Base-by-base conservation (phyloP, 768 basidiomycete genomes). In the Tulasnella sp. region DNA sequence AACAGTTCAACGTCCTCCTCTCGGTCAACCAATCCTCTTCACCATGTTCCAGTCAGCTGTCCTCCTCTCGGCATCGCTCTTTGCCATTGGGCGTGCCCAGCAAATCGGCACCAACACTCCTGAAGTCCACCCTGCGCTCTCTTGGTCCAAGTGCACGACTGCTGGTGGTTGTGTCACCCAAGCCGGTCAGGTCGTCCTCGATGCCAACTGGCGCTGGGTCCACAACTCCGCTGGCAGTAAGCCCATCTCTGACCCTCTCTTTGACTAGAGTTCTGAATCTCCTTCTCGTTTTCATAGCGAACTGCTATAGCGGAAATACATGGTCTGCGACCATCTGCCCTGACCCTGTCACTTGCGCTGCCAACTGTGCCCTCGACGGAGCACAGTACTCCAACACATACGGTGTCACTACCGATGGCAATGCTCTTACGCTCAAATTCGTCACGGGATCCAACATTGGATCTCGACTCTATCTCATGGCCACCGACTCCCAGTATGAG, bases 271-370 rank as follows among this genome's bases (percentile, higher is more conserved):
- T n/a, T n/a, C n/a, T n/a, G n/a, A n/a, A n/a, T n/a, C n/a, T n/a
- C n/a, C n/a, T n/a, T n/a, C n/a, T n/a, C n/a, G n/a, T n/a, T n/a
- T n/a, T n/a, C n/a, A n/a, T n/a, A n/a, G n/a, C n/a, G n/a, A 74
- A 74, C 68, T 73, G 71, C 70, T 80, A 80, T 73, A 79, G 76
- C 61, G 80, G 80, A 38, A 80, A 80, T 73, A 67, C 71, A 13
- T 82, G 78, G 78, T 72, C 80, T 70, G 61, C 72, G 9, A 72
- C 75, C 8, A 67, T 80, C 50, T 81, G 80, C 73, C 75, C 78
- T 38, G 74, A 78, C 65, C 69, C 71, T 26, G 67, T 65, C 3
- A 77, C 76, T 56, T 81, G 80, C 67, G 76, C 79, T 4, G 24
- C 58, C 43, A 71, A 72, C 66, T 72, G 71, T 59, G 71, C 71